Evolutionary conservation across 2,329 filamentous ascomycete species (phyloP).

Genomic region (Xylaria arbuscula): DNA sequence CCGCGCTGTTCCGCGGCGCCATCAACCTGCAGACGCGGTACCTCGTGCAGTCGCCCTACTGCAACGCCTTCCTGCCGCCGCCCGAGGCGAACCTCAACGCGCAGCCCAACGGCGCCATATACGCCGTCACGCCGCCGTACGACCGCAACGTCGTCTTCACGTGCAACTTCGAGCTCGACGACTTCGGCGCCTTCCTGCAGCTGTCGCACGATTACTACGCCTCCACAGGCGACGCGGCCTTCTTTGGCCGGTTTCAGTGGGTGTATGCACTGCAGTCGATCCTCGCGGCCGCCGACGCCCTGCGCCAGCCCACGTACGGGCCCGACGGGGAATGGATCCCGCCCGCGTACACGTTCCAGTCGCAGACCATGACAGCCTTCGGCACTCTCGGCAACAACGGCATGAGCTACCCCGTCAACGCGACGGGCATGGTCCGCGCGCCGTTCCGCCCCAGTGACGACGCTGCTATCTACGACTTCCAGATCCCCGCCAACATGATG

Average conservation of each 20-base stretch:
- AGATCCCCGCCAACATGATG: conserved; percentile 93
- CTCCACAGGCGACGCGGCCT: conserved; percentile 75
- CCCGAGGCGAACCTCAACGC: conserved; percentile 75
- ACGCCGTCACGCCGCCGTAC: conserved; percentile 70
- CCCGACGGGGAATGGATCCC: conserved; percentile 47
- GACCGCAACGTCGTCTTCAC: conserved; percentile 82
- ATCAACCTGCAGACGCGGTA: conserved; percentile 79
- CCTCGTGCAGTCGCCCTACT: conserved; percentile 78
- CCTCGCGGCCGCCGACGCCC: conserved; percentile 73
- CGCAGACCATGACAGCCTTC: conserved; percentile 76
- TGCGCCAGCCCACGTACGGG: conserved; percentile 73
- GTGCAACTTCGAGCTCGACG: conserved; percentile 97
- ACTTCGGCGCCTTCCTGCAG: conserved; percentile 85
- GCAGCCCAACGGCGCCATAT: conserved; percentile 67
- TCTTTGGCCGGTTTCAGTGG: conserved; percentile 81
- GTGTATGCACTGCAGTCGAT: conserved; percentile 76
- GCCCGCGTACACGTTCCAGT: conserved; percentile 77
- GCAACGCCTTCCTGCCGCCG: conserved; percentile 91
- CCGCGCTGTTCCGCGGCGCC: conserved; percentile 74
- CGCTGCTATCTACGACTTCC: conserved; percentile 83
- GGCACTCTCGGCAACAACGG: conserved; percentile 85
- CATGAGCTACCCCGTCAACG: conserved; percentile 81
- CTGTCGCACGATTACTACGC: conserved; percentile 83
- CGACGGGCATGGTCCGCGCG: conserved; percentile 83
- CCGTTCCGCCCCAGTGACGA: conserved; percentile 94